phyloP scores from a whole-genome alignment of 306 rosid species.

The Vigna radiata region DNA sequence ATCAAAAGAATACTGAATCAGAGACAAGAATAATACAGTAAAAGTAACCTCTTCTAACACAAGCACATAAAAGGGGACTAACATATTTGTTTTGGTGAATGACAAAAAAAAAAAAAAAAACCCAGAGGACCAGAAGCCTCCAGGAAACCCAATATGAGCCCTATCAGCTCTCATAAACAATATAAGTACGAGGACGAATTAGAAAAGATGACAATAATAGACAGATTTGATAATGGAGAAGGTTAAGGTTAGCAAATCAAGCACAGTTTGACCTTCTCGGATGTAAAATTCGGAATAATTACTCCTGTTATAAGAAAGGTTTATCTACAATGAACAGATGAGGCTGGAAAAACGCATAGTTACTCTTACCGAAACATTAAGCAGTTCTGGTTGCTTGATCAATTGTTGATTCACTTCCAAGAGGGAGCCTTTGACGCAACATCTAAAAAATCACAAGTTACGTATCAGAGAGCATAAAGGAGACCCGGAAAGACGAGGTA shows the following conservation, averaged over 20 bases:
- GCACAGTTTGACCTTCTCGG: neutral
- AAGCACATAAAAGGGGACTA: neutral
- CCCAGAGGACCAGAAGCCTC: too few species aligned
- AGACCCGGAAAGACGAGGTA: slow-evolving; percentile 21
- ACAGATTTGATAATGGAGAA: neutral
- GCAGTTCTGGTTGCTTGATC: slow-evolving; percentile 77
- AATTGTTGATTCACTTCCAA: slow-evolving; percentile 91
- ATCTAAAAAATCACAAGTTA: slow-evolving; percentile 58
- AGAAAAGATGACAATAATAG: slow-evolving; percentile 26
- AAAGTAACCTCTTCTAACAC: neutral
- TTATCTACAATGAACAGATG: slow-evolving; percentile 8
- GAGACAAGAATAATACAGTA: neutral
- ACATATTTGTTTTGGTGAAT: neutral
- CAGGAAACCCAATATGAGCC: too few species aligned
- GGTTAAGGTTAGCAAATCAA: slow-evolving; percentile 18
- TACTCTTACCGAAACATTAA: slow-evolving; percentile 68
- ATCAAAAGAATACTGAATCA: neutral
- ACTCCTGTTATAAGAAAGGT: neutral
- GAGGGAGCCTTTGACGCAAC: slow-evolving; percentile 91
- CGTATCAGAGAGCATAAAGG: slow-evolving; percentile 30
- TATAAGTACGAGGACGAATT: neutral
- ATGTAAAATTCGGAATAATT: too few species aligned
- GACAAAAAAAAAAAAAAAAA: too few species aligned
- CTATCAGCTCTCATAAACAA: too few species aligned
- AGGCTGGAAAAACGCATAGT: slow-evolving; percentile 30